Conservation (phyloP, 208 protist genomes). For the Wallacemonas rigidus region DNA sequence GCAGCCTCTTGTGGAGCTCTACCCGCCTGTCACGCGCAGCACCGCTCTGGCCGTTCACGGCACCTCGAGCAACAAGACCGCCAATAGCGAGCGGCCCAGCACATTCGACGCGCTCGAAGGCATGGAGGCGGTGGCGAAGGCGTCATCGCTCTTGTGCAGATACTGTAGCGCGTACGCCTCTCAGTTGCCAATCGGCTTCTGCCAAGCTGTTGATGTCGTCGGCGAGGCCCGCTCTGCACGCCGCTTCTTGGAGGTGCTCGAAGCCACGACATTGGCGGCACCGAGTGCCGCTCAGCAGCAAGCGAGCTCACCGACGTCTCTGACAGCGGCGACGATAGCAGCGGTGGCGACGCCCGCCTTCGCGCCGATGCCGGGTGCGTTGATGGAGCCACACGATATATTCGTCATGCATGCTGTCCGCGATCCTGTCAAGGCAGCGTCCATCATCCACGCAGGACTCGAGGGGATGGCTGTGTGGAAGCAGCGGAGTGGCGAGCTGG, state of each 20-base stretch:
- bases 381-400: constrained; percentile 46
- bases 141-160: background rate
- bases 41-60: background rate
- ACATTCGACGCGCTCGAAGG: background rate
- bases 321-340: background rate
- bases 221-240: constrained; percentile 1
- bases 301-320: no score
- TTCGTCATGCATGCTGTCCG: constrained; percentile 33
- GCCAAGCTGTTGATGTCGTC: background rate
- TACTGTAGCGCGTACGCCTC: background rate
- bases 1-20: background rate
- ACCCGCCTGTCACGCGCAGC: background rate
- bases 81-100: background rate
- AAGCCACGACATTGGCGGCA: background rate
- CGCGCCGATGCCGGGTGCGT: constrained; percentile 9
- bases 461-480: constrained; percentile 42
- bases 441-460: constrained; percentile 35
- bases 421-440: constrained; percentile 27
- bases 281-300: background rate
- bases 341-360: background rate
- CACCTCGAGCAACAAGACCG: background rate
- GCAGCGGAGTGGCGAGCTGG: background rate
- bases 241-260: constrained; percentile 1
- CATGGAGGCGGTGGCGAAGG: background rate
- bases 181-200: background rate